phyloP scores from a whole-genome alignment of 176 grass and related monocot species.

The Cenchrus americanus region DNA sequence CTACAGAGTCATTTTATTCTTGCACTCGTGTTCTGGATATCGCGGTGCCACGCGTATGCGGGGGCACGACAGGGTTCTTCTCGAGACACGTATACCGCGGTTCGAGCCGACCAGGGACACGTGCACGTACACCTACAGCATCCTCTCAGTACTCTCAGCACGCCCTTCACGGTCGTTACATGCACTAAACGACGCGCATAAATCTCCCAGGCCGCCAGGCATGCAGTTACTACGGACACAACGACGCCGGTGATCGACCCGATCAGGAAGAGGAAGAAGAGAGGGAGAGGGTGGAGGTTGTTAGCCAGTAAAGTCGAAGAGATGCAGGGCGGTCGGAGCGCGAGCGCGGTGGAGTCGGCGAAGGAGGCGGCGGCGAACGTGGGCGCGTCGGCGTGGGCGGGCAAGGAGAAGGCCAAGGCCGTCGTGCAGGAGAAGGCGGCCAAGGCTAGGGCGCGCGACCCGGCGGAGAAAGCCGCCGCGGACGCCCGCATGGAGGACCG shows the following conservation, averaged over 20 bases:
- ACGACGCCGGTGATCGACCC: not conserved
- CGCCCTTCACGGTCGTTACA: not conserved
- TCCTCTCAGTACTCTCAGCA: not conserved
- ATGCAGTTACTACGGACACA: not conserved
- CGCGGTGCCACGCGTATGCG: not conserved
- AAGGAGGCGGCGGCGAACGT: conserved; percentile 54
- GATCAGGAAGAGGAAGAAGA: not conserved
- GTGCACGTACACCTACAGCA: not conserved
- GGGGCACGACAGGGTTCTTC: not conserved
- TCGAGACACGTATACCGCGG: not conserved
- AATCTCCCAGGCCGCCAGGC: too few species aligned
- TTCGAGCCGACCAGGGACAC: not conserved
- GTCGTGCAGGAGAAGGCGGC: conserved; percentile 40
- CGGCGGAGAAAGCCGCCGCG: conserved; percentile 23
- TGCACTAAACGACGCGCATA: not conserved
- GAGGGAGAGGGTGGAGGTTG: not conserved
- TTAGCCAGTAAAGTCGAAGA: too few species aligned
- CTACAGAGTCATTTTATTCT: not conserved
- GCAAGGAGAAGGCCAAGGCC: conserved; percentile 58
- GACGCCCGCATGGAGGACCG: conserved; percentile 39
- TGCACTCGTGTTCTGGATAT: not conserved
- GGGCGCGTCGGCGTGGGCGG: conserved; percentile 43
- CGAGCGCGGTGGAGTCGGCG: conserved; percentile 39
- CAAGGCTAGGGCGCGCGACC: conserved; percentile 41
- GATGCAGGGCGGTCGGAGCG: conserved; percentile 53